These are phyloP conservation scores for Nakataea oryzae DNA, from an alignment of 2,329 filamentous ascomycete species.

Conservation along the genomic window DNA sequence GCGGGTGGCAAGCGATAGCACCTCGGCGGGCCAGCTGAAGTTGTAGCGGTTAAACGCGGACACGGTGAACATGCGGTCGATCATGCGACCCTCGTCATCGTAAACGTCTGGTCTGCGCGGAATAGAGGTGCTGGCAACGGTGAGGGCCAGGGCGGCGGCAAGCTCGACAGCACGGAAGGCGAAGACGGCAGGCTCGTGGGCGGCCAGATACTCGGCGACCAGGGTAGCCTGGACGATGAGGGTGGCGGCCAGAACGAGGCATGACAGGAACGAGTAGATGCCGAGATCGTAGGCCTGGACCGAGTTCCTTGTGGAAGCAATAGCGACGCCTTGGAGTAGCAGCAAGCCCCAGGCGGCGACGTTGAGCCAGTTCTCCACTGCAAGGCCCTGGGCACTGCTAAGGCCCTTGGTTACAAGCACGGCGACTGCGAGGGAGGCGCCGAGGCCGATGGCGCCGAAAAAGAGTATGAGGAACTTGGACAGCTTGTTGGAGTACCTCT, in stretches of 20 bases:
- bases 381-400: slow-evolving; percentile 21
- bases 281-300: slow-evolving; percentile 43
- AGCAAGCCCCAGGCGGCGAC: slow-evolving; percentile 47
- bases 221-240: slow-evolving; percentile 33
- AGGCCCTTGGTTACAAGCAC: slow-evolving; percentile 35
- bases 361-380: slow-evolving; percentile 49
- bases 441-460: slow-evolving; percentile 42
- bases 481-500: slow-evolving; percentile 48
- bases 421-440: slow-evolving; percentile 44
- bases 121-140: slow-evolving; percentile 40
- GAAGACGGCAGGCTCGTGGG: slow-evolving; percentile 23
- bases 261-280: slow-evolving; percentile 37
- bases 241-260: slow-evolving; percentile 29
- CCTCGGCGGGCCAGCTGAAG: slow-evolving; percentile 50
- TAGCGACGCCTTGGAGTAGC: slow-evolving; percentile 37
- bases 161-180: slow-evolving; percentile 38
- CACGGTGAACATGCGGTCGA: slow-evolving; percentile 53
- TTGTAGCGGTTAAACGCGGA: slow-evolving; percentile 52
- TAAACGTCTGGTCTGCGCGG: slow-evolving; percentile 61
- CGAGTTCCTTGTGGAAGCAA: slow-evolving; percentile 38
- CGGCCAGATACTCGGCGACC: slow-evolving; percentile 21
- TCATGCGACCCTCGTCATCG: slow-evolving; percentile 37
- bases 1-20: slow-evolving; percentile 44
- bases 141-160: slow-evolving; percentile 29
- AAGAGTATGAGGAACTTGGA: slow-evolving; percentile 45